Conservation (phyloP, 495 filamentous ascomycete species). For the Xylaria curta region DNA sequence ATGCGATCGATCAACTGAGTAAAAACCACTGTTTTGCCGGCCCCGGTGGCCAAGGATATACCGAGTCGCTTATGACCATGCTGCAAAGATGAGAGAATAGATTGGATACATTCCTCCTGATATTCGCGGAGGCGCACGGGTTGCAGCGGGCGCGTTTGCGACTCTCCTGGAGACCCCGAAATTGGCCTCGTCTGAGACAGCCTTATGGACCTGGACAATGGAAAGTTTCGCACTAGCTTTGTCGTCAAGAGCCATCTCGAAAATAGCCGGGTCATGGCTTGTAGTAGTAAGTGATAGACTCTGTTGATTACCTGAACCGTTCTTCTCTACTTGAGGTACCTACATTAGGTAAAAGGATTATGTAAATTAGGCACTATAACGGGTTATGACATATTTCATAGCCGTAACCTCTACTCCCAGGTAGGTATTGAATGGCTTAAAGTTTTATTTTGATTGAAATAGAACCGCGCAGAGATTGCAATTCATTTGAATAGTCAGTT, state of each 20-base stretch:
- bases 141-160: constrained; percentile 14
- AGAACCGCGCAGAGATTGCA: background rate
- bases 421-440: background rate
- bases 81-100: constrained; percentile 74
- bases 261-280: constrained; percentile 35
- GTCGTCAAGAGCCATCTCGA: constrained; percentile 32
- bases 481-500: background rate
- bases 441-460: background rate
- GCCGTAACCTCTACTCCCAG: background rate
- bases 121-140: constrained; percentile 71
- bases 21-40: constrained; percentile 97
- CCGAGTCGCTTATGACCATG: constrained; percentile 82
- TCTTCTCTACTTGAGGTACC: background rate
- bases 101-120: constrained; percentile 89
- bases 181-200: constrained; percentile 27
- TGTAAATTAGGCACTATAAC: background rate
- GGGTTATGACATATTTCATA: background rate
- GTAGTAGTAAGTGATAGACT: background rate
- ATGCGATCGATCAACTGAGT: constrained; percentile 90
- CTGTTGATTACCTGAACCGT: background rate
- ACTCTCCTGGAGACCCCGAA: constrained; percentile 25
- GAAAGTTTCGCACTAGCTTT: constrained; percentile 15
- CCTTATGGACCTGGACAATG: constrained; percentile 12
- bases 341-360: background rate
- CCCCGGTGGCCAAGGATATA: constrained; percentile 88